phyloP scores from a whole-genome alignment of 2,329 filamentous ascomycete species.

The Cordyceps fumosorosea region DNA sequence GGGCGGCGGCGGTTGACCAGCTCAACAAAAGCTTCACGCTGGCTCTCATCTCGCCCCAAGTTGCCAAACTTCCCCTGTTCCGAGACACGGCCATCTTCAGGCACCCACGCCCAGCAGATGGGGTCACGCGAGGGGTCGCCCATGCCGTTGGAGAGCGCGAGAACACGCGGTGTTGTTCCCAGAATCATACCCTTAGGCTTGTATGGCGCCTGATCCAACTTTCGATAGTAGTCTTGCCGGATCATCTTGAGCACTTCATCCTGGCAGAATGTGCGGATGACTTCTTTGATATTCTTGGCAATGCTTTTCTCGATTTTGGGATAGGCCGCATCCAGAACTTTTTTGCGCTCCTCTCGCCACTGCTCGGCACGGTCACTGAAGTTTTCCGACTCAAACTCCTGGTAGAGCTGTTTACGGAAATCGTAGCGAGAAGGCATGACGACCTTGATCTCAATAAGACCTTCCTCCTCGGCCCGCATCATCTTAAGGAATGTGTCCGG shows the following conservation, averaged over 20 bases:
- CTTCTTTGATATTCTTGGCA: constrained; percentile 89
- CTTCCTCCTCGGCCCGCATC: constrained; percentile 94
- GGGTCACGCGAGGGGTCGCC: constrained; percentile 69
- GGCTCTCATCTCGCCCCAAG: constrained; percentile 63
- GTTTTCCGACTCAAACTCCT: constrained; percentile 88
- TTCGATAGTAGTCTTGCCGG: constrained; percentile 80
- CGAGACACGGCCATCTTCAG: constrained; percentile 82
- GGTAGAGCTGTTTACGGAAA: constrained; percentile 70
- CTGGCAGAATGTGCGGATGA: constrained; percentile 87
- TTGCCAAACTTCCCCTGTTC: constrained; percentile 86
- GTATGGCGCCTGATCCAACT: constrained; percentile 91
- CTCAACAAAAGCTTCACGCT: constrained; percentile 65
- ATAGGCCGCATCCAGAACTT: constrained; percentile 76
- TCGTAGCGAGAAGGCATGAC: constrained; percentile 68
- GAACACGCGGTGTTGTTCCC: constrained; percentile 79
- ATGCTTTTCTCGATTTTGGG: constrained; percentile 77
- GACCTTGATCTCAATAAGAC: constrained; percentile 79
- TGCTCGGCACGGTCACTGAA: constrained; percentile 91
- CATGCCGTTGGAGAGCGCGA: constrained; percentile 80
- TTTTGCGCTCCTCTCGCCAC: constrained; percentile 84
- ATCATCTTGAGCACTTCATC: constrained; percentile 84
- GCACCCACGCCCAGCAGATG: constrained; percentile 85
- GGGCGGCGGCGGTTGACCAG: constrained; percentile 73
- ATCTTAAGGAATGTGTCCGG: constrained; percentile 93
- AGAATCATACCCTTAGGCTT: constrained; percentile 90